Evolutionary conservation across 1,284 basidiomycete genomes (phyloP).

Genomic region (Ganoderma boninense): DNA sequence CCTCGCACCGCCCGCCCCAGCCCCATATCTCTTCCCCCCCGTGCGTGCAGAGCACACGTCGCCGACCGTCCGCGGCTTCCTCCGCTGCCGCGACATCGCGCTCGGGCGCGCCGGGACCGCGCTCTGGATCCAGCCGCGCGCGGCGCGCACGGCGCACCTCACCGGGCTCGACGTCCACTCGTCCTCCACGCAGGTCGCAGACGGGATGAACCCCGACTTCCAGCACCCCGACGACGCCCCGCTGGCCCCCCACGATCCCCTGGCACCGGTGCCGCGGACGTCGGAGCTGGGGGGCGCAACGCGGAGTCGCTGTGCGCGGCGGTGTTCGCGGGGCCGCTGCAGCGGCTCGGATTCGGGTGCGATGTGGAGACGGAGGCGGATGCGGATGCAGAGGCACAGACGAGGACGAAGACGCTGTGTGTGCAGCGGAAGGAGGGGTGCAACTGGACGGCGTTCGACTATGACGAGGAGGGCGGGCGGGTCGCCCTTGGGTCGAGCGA

Average conservation of each 20-base stretch:
- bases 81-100: constrained; percentile 58
- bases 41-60: constrained; percentile 44
- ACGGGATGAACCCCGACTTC: constrained; percentile 20
- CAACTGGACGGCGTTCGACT: constrained; percentile 64
- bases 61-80: constrained; percentile 53
- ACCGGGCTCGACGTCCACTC: constrained; percentile 40
- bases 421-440: constrained; percentile 41
- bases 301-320: constrained; percentile 53
- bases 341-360: constrained; percentile 4
- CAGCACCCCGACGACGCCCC: constrained; percentile 5
- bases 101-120: constrained; percentile 63
- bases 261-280: neutral
- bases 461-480: constrained; percentile 61
- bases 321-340: constrained; percentile 57
- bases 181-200: constrained; percentile 32
- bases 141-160: constrained; percentile 34
- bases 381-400: constrained; percentile 23
- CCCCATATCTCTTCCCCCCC: constrained; percentile 54
- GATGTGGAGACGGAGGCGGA: too few species aligned
- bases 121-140: constrained; percentile 63
- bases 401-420: constrained; percentile 37
- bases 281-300: neutral
- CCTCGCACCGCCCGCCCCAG: constrained; percentile 9
- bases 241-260: neutral
- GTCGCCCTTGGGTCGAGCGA: constrained; percentile 58